phyloP scores from a whole-genome alignment of 495 filamentous ascomycete genomes.

The Penicillium simplicissimum region DNA sequence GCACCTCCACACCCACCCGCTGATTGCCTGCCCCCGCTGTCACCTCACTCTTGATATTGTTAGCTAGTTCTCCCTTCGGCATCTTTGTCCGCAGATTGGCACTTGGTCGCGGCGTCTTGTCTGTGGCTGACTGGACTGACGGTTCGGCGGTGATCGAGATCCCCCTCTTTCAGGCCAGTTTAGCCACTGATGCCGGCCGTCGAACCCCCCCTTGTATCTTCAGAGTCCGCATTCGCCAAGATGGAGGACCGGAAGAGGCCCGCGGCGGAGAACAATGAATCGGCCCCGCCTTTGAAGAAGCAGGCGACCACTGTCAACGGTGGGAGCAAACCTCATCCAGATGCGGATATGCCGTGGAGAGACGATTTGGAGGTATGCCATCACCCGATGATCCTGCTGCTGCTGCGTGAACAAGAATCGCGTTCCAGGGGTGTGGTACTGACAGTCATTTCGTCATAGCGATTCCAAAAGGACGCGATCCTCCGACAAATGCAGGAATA shows the following conservation, averaged over 20 bases:
- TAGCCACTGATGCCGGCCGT: slow-evolving; percentile 78
- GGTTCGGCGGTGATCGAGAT: slow-evolving; percentile 44
- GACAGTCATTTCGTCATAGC: slow-evolving; percentile 50
- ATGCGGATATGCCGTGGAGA: slow-evolving; percentile 78
- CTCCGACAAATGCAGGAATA: slow-evolving; percentile 96
- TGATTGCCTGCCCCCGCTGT: slow-evolving; percentile 13
- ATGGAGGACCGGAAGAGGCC: slow-evolving; percentile 98
- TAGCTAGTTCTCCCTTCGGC: slow-evolving; percentile 3
- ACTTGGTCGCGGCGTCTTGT: slow-evolving; percentile 31
- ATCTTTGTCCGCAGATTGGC: slow-evolving; percentile 29
- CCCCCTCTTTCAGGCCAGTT: slow-evolving; percentile 37
- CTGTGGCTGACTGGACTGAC: slow-evolving; percentile 37
- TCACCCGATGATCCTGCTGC: neutral
- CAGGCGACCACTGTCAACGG: slow-evolving; percentile 77
- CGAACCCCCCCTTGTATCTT: slow-evolving; percentile 69
- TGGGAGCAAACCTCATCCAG: slow-evolving; percentile 67
- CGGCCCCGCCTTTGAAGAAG: slow-evolving; percentile 81
- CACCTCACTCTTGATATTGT: neutral
- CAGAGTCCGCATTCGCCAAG: slow-evolving; percentile 73
- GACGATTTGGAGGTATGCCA: slow-evolving; percentile 85
- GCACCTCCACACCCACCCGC: slow-evolving; percentile 24
- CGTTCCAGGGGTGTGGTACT: slow-evolving; percentile 2
- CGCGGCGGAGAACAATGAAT: slow-evolving; percentile 72
- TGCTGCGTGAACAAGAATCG: neutral
- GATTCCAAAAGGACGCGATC: slow-evolving; percentile 97